Evolutionary conservation across 2,329 filamentous ascomycete genomes (phyloP).

Genomic region (Xylaria sp.): DNA sequence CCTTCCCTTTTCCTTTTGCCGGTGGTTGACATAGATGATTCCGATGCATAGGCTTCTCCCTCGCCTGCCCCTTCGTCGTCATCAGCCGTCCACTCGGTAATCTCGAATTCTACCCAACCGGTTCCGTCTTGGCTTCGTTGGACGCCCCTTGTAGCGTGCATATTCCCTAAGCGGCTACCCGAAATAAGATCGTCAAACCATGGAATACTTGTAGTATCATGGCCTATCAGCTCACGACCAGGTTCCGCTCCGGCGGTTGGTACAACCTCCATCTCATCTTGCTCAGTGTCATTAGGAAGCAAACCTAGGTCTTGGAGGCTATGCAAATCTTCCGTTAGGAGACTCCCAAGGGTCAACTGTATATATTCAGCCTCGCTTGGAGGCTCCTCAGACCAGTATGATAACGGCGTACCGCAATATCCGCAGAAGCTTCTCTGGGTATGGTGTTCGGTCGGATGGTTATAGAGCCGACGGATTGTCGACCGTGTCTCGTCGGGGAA

Average conservation of each 20-base stretch:
- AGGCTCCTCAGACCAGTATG: slow-evolving; percentile 83
- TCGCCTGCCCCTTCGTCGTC: slow-evolving; percentile 50
- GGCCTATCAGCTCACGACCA: slow-evolving; percentile 52
- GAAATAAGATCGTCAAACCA: slow-evolving; percentile 89
- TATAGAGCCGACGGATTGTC: slow-evolving; percentile 75
- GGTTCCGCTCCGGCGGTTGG: slow-evolving; percentile 49
- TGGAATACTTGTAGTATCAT: slow-evolving; percentile 77
- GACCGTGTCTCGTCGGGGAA: slow-evolving; percentile 80
- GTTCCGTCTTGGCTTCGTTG: slow-evolving; percentile 68
- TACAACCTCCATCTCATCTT: slow-evolving; percentile 44
- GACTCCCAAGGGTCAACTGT: slow-evolving; percentile 81
- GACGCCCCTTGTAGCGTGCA: slow-evolving; percentile 70
- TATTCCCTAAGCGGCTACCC: slow-evolving; percentile 76
- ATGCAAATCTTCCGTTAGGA: slow-evolving; percentile 76
- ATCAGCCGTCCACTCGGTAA: slow-evolving; percentile 76
- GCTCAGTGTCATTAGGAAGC: slow-evolving; percentile 63
- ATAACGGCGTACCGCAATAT: slow-evolving; percentile 87
- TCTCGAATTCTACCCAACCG: slow-evolving; percentile 82
- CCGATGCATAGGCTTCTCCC: slow-evolving; percentile 51
- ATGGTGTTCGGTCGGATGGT: slow-evolving; percentile 66
- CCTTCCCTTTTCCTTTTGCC: slow-evolving; percentile 66
- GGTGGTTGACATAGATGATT: slow-evolving; percentile 51
- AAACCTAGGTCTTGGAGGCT: slow-evolving; percentile 79
- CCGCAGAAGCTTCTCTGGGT: slow-evolving; percentile 86
- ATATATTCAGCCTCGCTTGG: slow-evolving; percentile 79